phyloP scores from a whole-genome alignment of 176 grass and related monocot genomes.

The Juncus inflexus region DNA sequence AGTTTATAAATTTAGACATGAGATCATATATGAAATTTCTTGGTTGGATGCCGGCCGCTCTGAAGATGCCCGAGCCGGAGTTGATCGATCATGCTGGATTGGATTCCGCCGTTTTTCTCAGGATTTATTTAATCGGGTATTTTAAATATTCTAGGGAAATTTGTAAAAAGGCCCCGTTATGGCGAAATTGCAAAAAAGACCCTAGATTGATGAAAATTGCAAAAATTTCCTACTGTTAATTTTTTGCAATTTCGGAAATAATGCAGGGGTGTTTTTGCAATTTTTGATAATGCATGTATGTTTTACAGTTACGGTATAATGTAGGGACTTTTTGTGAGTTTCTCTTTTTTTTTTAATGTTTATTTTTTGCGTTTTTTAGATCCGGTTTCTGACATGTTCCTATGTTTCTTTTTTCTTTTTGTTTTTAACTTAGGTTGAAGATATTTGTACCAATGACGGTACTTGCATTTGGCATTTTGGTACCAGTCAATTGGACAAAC shows the following conservation, averaged over 20 bases:
- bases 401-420: not conserved
- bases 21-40: conserved; percentile 86
- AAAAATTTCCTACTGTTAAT: not conserved
- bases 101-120: conserved; percentile 91
- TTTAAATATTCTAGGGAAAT: not conserved
- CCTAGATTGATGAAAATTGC: not conserved
- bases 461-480: conserved; percentile 72
- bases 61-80: conserved; percentile 96
- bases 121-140: conserved; percentile 95
- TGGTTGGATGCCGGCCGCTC: conserved; percentile 86
- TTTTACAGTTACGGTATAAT: too few relatives aligned
- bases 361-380: too few relatives aligned
- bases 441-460: conserved; percentile 88
- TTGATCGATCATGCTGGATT: conserved; percentile 95
- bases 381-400: too few relatives aligned
- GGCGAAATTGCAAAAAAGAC: too few relatives aligned
- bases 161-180: too few relatives aligned
- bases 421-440: conserved; percentile 60
- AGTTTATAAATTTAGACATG: conserved; percentile 94
- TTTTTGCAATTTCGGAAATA: not conserved
- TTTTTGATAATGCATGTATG: too few relatives aligned
- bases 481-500: conserved; percentile 98
- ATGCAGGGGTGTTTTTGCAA: not conserved
- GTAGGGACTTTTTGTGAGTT: too few relatives aligned
- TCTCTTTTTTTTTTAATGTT: too few relatives aligned